Evolutionary conservation across 495 filamentous ascomycete genomes (phyloP), one percentile per base, ranked within the genome.

Genomic region (Platismatia glauca): DNA sequence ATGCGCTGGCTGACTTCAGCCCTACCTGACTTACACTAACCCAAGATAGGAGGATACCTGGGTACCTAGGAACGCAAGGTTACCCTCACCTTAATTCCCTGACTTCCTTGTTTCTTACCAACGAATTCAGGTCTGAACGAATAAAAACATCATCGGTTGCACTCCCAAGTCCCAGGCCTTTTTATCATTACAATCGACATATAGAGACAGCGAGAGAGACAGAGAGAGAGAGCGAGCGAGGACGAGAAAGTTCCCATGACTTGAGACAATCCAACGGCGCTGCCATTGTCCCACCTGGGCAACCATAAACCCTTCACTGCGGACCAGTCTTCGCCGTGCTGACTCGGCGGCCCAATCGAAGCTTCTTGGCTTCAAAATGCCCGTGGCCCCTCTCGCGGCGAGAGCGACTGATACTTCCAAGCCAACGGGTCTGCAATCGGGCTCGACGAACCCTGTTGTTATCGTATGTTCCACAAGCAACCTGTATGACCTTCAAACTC

Each of bases 391-490:
- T 18, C 43, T 63, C 44, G 55, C 55, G 27, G 61, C 61, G 29
- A 63, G 61, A 22, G 53, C 61, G 35, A 63, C 61, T 6, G 55
- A 58, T 58, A 9, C 29, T 20, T 38, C 61, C n/a, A 62, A 57
- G 43, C 55, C 61, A 24, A 44, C 39, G 2, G 55, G 55, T 18
- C 43, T 58, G 20, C 39, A 63, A n/a, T 9, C 9, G 3, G 61
- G 61, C 33, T 63, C 61, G 4, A 59, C 61, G 7, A 67, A 64
- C 44, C 58, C 65, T 33, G 58, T 34, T 13, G 35, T 64, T 27
- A 67, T 67, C 33, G 65, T 67, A 61, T 29, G 57, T 18, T 15
- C 46, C 15, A 46, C 41, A 50, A 15, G 6, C 13, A 29, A 24
- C 20, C 37, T 29, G 9, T 9, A 22, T 1, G 0, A n/a, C 7